Base-by-base conservation (phyloP, 2,329 filamentous ascomycete species). In the Colletotrichum tropicicola region DNA sequence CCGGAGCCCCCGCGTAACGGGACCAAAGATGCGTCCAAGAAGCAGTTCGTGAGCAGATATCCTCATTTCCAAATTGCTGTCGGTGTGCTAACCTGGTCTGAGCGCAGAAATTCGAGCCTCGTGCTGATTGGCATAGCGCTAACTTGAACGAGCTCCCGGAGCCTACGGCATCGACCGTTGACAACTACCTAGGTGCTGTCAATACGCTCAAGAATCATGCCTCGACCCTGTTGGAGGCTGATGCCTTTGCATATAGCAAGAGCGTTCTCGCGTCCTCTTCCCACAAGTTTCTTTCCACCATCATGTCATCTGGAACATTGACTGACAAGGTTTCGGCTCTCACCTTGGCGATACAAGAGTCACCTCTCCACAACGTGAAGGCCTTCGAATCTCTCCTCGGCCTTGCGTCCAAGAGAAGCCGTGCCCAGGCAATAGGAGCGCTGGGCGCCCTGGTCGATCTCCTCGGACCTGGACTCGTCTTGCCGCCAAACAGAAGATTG, bases 261-360 rank as follows among this genome's bases (percentile, higher is more conserved):
- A 90, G 93, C 70, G 82, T 92, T 59, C 89, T 92, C 6, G 89
- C 92, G 53, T 93, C 93, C 25, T 96, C 95, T 3, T 95, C 94
- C 41, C 92, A 97, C 78, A 97, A 94, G 77, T 99, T 99, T 83
- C 90, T 98, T 84, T 93, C 94, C 2, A 97, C 94, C 17, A 98
- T 99, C 76, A 98, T 98, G 92, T 84, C 93, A 9, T 97, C 94
- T 2, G 96, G 96, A 83, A 99, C 97, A 9, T 87, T 98, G 71
- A 97, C 94, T 59, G 96, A 99, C 77, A 98, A 98, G 77, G 91
- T 98, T 44, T 99, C 96, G 3, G 97, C 96, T 4, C 83, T 99
- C 73, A 99, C 96, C 5, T 84, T 99, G 70, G 92, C 96, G 59
- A 90, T 98, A 12, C 97, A 99, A 80, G 96, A 99, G 78, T 98